Percentiles rank a stretch among this genome's conserved stretches.
Evolutionary conservation across 257 asterid genomes (phyloP).

Genomic region (Lithospermum erythrorhizon): DNA sequence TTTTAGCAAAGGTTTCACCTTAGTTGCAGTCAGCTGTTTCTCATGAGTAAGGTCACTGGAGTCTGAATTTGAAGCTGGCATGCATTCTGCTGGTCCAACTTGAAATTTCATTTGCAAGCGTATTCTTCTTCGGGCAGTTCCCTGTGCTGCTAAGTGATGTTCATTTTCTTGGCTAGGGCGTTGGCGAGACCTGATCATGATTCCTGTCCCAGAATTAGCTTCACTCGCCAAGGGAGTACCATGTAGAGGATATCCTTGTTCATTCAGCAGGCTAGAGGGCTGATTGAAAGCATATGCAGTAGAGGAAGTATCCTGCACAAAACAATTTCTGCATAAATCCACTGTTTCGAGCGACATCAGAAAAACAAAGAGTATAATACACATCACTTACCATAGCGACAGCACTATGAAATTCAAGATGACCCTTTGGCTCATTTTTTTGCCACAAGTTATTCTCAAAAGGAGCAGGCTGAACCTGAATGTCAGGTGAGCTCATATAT

Average conservation of each 20-base stretch:
- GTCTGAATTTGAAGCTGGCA: conserved; percentile 19
- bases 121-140: conserved; percentile 64
- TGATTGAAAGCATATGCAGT: conserved; percentile 20
- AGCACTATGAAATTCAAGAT: conserved; percentile 23
- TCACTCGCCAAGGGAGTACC: conserved; percentile 16
- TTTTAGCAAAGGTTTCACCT: conserved; percentile 31
- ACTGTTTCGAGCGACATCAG: conserved; percentile 12
- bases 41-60: conserved; percentile 12
- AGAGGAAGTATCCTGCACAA: conserved; percentile 11
- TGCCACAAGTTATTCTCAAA: conserved; percentile 19
- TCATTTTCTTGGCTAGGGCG: conserved; percentile 11
- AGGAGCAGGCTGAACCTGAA: conserved; percentile 25
- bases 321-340: conserved; percentile 8
- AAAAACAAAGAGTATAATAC: conserved; percentile 6
- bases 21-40: conserved; percentile 13
- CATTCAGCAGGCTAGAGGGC: conserved; percentile 7
- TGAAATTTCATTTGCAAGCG: conserved; percentile 42
- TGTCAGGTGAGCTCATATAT: not conserved
- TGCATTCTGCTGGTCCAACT: conserved; percentile 43
- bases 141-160: conserved; percentile 24
- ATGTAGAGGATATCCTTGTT: conserved; percentile 12
- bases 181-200: conserved; percentile 37
- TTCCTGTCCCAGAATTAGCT: conserved; percentile 39
- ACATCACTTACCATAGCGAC: conserved; percentile 9
- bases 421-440: conserved; percentile 31